These are phyloP conservation scores for Limtongia smithiae DNA, from an alignment of 805 yeast species.

Conservation along the genomic window DNA sequence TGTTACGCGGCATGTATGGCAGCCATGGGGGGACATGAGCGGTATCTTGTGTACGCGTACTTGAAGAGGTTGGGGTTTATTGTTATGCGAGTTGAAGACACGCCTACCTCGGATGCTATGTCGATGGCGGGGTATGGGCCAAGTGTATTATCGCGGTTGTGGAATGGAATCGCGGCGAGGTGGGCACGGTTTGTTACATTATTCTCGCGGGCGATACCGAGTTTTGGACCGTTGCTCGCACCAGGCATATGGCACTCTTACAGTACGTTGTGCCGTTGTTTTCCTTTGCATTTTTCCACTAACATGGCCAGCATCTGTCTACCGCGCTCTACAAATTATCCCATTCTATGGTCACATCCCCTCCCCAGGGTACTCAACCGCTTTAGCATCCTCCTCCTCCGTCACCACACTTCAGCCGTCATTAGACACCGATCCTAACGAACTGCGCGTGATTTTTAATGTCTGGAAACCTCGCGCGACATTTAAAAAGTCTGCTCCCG, in stretches of 20 bases:
- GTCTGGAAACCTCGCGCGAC: slow-evolving; percentile 77
- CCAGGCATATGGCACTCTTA: slow-evolving; percentile 23
- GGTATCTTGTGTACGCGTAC: slow-evolving; percentile 65
- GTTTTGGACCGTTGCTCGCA: slow-evolving; percentile 22
- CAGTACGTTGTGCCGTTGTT: slow-evolving; percentile 8
- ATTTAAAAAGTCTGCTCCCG: slow-evolving; percentile 66
- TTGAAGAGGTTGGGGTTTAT: slow-evolving; percentile 77
- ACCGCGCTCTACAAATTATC: slow-evolving; percentile 28
- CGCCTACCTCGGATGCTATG: slow-evolving; percentile 23
- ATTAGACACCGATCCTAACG: too few relatives aligned
- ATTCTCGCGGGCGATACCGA: slow-evolving; percentile 7
- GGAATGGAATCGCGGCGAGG: neutral
- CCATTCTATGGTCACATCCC: too few relatives aligned
- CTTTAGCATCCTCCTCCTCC: too few relatives aligned
- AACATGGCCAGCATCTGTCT: slow-evolving; percentile 22
- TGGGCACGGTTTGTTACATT: neutral
- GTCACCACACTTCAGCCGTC: too few relatives aligned
- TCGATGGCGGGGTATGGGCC: too few relatives aligned
- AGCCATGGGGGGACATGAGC: slow-evolving; percentile 46
- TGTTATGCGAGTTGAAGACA: slow-evolving; percentile 47
- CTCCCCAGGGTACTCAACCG: too few relatives aligned
- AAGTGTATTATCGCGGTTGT: too few relatives aligned
- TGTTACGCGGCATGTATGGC: slow-evolving; percentile 53
- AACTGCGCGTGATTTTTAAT: slow-evolving; percentile 47
- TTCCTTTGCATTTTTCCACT: neutral